Evolutionary conservation across 495 filamentous ascomycete species (phyloP), one percentile per base, ranked within the genome.

Genomic region (Monascus purpureus): DNA sequence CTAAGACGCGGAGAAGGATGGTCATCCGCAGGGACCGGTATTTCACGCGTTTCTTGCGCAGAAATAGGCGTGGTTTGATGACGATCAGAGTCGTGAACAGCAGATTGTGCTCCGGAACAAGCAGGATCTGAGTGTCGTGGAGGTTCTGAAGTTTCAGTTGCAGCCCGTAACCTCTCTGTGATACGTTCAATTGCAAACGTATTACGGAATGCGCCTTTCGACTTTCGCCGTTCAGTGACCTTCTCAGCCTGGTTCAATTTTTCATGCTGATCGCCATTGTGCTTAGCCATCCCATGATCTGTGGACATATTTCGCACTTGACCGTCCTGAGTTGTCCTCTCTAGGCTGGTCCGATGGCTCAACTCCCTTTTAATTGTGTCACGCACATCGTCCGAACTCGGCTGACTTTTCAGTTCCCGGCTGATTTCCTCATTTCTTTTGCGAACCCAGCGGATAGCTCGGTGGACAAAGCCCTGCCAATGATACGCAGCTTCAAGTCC

Each of bases 371-470:
- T 33, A 2, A 53, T 19, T 7, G 30, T 6, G 3, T 49, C 40
- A 11, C 31, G 39, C 1, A 60, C 33, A 17, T 49, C 41, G 18
- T 50, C 40, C 7, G 43, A 29, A 17, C 31, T 39, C 14, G 40
- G 40, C 17, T 49, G 50, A 6, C 18, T 7, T 17, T 38, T 29
- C 4, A 53, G 13, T 9, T 42, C 40, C 3, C 32, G 26, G 20
- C 41, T 28, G 24, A 65, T 51, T 23, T 65, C 58, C 13, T 45
- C 45, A 29, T 38, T 45, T n/a, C 58, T 39, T 22, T 33, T 45
- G 26, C 43, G 47, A 13, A 61, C 30, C 45, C 59, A 65, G 13
- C 54, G 47, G 1, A 45, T 53, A 17, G 44, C 46, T 4, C 38
- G 41, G 9, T 50, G 24, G 17, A 53, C 36, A 20, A 63, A 55